Base-by-base conservation (phyloP, 2,329 filamentous ascomycete genomes). In the Alternaria dauci region DNA sequence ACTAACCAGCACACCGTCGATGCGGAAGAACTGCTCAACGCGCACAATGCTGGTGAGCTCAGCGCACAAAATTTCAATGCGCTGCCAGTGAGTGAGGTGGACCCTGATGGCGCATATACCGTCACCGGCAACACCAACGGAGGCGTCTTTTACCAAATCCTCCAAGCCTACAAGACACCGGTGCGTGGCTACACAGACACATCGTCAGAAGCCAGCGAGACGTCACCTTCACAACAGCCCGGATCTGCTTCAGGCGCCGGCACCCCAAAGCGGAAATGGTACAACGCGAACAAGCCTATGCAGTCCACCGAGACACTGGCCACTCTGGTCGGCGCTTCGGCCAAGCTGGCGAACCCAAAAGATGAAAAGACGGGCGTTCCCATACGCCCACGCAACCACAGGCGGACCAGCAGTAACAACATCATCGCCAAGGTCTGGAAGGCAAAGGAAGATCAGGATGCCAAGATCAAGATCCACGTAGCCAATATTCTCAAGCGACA, bases 401-500 rank as follows among this genome's bases (percentile, higher is more conserved):
- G 69, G 58, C 68, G 71, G 18, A 69, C 63, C 1, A 61, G 38
- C 59, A 73, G 72, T 46, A 68, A 61, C 25, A 68, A 69, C 12
- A 53, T 75, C 25, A 58, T 74, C 2, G 58, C 70, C 51, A 73
- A 69, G 53, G 68, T 75, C 8, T 69, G 63, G 63, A 73, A 72
- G 55, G 66, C 66, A 43, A 73, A 71, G 54, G 68, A 75, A 9
- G 82, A 82, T 58, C 82, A 87, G 26, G 83, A 87, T 59, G 84
- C 85, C 6, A 79, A 80, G 42, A 86, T 89, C 65, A 87, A 84
- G 4, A 80, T 86, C 11, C 86, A 88, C 66, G 87, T 89, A 61
- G 86, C 86, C 9, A 84, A 87, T 65, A 94, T 91, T 23, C 86
- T 97, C 46, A 88, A 89, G 44, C 87, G 93, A 2, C 93, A 97